Evolutionary conservation across 2,329 filamentous ascomycete genomes (phyloP).

Genomic region (Neurospora crassa): DNA sequence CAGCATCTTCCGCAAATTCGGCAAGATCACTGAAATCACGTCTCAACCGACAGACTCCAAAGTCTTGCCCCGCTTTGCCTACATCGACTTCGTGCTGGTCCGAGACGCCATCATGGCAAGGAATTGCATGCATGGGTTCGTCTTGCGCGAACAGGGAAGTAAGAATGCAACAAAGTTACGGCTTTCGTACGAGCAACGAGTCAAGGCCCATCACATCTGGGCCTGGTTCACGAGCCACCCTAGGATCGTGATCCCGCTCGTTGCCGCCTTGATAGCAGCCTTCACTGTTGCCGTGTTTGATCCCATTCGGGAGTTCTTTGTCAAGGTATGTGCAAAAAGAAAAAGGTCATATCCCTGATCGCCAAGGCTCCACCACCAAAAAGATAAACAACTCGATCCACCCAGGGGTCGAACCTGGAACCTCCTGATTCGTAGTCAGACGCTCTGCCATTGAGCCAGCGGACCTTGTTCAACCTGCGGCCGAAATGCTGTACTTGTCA

Average conservation of each 20-base stretch:
- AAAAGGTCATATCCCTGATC: neutral
- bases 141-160: constrained; percentile 62
- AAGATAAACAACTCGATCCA: neutral
- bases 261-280: constrained; percentile 73
- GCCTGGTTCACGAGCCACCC: constrained; percentile 85
- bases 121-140: constrained; percentile 83
- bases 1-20: constrained; percentile 78
- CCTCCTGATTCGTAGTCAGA: neutral
- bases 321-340: constrained; percentile 40
- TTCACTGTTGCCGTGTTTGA: constrained; percentile 87
- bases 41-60: constrained; percentile 82
- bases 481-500: neutral
- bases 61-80: constrained; percentile 67
- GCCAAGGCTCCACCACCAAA: neutral
- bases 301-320: constrained; percentile 86
- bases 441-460: neutral
- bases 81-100: constrained; percentile 64
- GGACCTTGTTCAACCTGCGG: neutral
- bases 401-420: neutral
- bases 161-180: constrained; percentile 67
- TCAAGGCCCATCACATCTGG: constrained; percentile 69
- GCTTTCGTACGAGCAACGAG: constrained; percentile 72
- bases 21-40: constrained; percentile 79
- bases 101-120: constrained; percentile 78
- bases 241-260: constrained; percentile 71